Evolutionary conservation across 2,329 filamentous ascomycete genomes (phyloP).

Genomic region (Endothia cerciana): DNA sequence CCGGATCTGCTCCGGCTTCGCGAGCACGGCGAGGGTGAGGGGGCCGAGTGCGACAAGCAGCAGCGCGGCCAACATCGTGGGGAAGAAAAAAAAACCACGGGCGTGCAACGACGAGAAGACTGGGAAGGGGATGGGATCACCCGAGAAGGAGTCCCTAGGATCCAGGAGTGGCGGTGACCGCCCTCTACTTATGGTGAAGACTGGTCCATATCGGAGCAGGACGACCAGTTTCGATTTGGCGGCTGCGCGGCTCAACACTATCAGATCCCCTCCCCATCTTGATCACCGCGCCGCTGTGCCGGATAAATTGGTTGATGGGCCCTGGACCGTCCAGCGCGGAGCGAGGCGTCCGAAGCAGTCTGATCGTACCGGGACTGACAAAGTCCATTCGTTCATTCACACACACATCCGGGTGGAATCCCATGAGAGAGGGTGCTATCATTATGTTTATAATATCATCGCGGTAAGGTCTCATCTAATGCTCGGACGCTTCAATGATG

Average conservation of each 20-base stretch:
- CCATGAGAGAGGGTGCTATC: not conserved
- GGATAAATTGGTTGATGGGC: slow-evolving; percentile 21
- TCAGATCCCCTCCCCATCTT: not conserved
- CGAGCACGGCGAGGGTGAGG: slow-evolving; percentile 25
- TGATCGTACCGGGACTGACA: not conserved
- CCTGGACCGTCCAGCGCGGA: slow-evolving; percentile 7
- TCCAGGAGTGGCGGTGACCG: not conserved
- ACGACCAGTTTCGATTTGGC: not conserved
- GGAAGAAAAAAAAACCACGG: not conserved
- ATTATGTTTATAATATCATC: not conserved
- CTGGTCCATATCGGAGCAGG: not conserved
- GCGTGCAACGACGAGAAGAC: not conserved
- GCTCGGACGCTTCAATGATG: too few species aligned
- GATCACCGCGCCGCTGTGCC: slow-evolving; percentile 7
- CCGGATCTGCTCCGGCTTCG: slow-evolving; percentile 54
- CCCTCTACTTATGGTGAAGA: not conserved
- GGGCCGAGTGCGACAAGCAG: not conserved
- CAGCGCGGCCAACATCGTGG: slow-evolving; percentile 9
- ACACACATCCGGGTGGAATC: not conserved
- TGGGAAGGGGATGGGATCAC: not conserved
- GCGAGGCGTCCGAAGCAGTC: slow-evolving; percentile 15
- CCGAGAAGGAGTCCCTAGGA: not conserved
- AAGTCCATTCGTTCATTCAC: not conserved
- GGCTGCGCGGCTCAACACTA: not conserved
- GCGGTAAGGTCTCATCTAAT: not conserved